Base-by-base conservation (phyloP, 2,329 filamentous ascomycete species). In the Chrysoporthe cubensis region DNA sequence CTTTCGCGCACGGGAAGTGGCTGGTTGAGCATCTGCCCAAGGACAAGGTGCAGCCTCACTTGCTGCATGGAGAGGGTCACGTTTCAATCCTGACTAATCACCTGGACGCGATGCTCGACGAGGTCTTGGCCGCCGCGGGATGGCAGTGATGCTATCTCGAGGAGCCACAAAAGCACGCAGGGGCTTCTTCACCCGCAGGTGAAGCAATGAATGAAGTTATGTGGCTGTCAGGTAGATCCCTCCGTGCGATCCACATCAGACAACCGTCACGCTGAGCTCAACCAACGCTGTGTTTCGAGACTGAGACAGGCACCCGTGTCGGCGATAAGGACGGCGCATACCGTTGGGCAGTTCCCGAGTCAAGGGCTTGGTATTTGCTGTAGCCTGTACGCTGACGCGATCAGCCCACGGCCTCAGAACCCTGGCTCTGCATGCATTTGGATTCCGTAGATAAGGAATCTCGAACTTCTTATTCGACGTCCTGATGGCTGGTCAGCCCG, bases 1-100 rank as follows among this genome's bases (percentile, higher is more conserved):
- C 73, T 13, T 71, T 64, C 56, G 64, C 48, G 6, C 73, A 75
- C 56, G 73, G 72, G 18, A 21, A 72, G 46, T 75, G 73, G 73
- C 48, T 74, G 9, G 72, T 67, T 1, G 65, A 59, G 42, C 71
- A 73, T 60, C 57, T 75, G 34, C 72, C 73, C 0, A 18, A 72
- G 48, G 65, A 71, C 8, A 43, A 68, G 40, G 59, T 74, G 18
- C 68, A 46, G 54, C 65, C 60, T 21, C 67, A 74, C 69, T 59
- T 75, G 18, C 1, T 71, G 26, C 43, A 73, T 9, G 73, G 71
- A 4, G 57, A 74, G 37, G 73, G 73, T 2, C 73, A 75, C 43
- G 62, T 75, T 7, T 69, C 68, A 2, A 62, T 69, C 16, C 40
- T 42, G 26, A 40, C 43, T 6, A 34, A 46, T 3, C 48, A 57